Percentiles rank a stretch among this genome's conserved stretches.
Conservation (phyloP, 2,329 filamentous ascomycete species). For the Rutstroemia sp. region DNA sequence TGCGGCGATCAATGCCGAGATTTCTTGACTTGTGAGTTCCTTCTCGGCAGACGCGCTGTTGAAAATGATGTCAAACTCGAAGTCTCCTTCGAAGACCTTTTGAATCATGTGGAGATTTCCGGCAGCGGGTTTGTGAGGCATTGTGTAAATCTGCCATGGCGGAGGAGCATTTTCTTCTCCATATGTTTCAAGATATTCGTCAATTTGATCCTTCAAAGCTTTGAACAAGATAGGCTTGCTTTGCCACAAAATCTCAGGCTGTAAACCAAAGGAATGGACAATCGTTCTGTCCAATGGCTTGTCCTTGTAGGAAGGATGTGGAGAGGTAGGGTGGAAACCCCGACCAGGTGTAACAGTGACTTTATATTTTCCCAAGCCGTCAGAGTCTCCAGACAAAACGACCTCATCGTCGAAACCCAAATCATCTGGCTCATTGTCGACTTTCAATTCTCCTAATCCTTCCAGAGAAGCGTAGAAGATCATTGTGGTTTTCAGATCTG, state of each 20-base stretch:
- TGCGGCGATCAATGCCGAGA: slow-evolving; percentile 62
- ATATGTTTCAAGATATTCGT: slow-evolving; percentile 50
- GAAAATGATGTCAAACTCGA: slow-evolving; percentile 90
- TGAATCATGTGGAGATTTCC: slow-evolving; percentile 87
- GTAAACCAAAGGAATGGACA: slow-evolving; percentile 62
- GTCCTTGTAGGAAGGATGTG: slow-evolving; percentile 57
- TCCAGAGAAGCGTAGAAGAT: slow-evolving; percentile 81
- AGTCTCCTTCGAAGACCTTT: slow-evolving; percentile 82
- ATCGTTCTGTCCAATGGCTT: slow-evolving; percentile 71
- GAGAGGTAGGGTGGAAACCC: slow-evolving; percentile 52
- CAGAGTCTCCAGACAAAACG: slow-evolving; percentile 60
- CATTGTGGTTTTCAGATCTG: slow-evolving; percentile 65
- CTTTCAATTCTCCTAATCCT: slow-evolving; percentile 59
- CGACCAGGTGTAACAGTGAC: slow-evolving; percentile 68
- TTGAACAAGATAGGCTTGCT: slow-evolving; percentile 62
- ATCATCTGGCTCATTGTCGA: slow-evolving; percentile 46
- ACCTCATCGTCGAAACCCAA: slow-evolving; percentile 54
- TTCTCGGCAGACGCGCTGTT: slow-evolving; percentile 63
- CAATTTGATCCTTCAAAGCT: slow-evolving; percentile 56
- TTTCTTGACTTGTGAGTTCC: slow-evolving; percentile 49
- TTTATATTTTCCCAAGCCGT: slow-evolving; percentile 70
- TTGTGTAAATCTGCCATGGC: slow-evolving; percentile 76
- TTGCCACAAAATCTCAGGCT: slow-evolving; percentile 73
- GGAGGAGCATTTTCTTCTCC: slow-evolving; percentile 64
- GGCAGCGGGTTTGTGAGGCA: slow-evolving; percentile 57